phyloP scores from a whole-genome alignment of 768 basidiomycete species.

The Xerocomus potaroensis region DNA sequence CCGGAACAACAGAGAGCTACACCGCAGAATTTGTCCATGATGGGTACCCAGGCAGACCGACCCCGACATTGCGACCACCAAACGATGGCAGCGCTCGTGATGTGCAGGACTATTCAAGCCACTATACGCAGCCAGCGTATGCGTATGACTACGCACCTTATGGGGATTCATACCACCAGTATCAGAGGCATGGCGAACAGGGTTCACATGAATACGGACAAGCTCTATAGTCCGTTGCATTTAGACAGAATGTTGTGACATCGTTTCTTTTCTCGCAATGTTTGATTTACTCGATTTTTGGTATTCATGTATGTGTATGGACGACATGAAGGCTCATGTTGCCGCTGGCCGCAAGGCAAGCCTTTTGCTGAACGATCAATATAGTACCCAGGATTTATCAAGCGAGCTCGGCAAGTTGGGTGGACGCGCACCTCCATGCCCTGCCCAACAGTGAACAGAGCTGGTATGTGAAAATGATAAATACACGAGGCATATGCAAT shows the following conservation, averaged over 20 bases:
- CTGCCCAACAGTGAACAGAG: neutral
- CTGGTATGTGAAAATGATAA: conserved; percentile 24
- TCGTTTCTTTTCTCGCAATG: conserved; percentile 15
- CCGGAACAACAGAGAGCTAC: conserved; percentile 23
- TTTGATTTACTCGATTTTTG: conserved; percentile 28
- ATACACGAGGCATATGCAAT: conserved; percentile 22
- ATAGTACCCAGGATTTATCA: too few species aligned
- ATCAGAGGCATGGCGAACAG: conserved; percentile 29
- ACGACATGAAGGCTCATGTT: too few species aligned
- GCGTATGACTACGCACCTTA: conserved; percentile 27
- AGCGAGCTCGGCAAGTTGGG: too few species aligned
- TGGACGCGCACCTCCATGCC: too few species aligned
- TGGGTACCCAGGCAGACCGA: conserved; percentile 50
- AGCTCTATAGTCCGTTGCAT: conserved; percentile 25
- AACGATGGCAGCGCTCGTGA: conserved; percentile 36
- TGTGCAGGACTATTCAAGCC: conserved; percentile 35
- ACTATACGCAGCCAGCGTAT: conserved; percentile 20
- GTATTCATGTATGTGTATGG: too few species aligned
- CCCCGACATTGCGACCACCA: conserved; percentile 31
- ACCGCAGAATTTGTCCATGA: too few species aligned
- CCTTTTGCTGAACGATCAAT: too few species aligned
- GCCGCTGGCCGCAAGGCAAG: too few species aligned
- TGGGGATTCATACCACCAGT: conserved; percentile 25
- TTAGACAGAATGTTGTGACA: conserved; percentile 14
- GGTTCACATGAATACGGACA: conserved; percentile 30